These are phyloP conservation scores for Vitis labrusca DNA, from an alignment of 164 flowering plant genomes.

Conservation along the genomic window DNA sequence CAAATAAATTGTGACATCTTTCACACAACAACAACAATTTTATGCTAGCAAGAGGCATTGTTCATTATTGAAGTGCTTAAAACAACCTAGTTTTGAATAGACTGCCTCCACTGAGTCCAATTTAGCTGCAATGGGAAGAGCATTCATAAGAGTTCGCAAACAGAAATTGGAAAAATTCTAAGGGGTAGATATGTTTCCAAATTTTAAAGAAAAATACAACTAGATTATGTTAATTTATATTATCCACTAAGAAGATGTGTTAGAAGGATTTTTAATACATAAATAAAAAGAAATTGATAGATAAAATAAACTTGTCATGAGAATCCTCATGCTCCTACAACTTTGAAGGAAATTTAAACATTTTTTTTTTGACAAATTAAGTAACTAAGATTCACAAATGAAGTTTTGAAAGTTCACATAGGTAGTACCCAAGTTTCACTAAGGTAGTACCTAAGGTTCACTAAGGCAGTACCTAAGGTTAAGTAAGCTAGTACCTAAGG, in stretches of 20 bases:
- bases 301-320: conserved; percentile 57
- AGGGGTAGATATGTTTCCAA: background rate
- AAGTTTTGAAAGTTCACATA: too few relatives aligned
- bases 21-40: too few relatives aligned
- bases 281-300: background rate
- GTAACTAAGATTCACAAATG: too few relatives aligned
- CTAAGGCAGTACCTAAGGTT: too few relatives aligned
- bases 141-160: background rate
- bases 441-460: too few relatives aligned
- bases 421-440: too few relatives aligned
- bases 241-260: too few relatives aligned
- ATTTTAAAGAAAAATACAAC: background rate
- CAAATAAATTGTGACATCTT: conserved; percentile 23
- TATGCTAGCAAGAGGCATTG: conserved; percentile 39
- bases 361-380: conserved; percentile 38
- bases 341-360: conserved; percentile 60
- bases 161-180: background rate
- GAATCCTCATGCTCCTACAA: conserved; percentile 71
- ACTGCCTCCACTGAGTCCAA: conserved; percentile 64
- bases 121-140: conserved; percentile 47
- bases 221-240: background rate
- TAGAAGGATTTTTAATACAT: too few relatives aligned
- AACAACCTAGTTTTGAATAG: conserved; percentile 76
- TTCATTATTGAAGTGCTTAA: conserved; percentile 60
- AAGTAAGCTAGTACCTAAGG: too few relatives aligned